Base-by-base conservation (phyloP, 495 filamentous ascomycete species). In the Hypoxylon lienhwacheense region DNA sequence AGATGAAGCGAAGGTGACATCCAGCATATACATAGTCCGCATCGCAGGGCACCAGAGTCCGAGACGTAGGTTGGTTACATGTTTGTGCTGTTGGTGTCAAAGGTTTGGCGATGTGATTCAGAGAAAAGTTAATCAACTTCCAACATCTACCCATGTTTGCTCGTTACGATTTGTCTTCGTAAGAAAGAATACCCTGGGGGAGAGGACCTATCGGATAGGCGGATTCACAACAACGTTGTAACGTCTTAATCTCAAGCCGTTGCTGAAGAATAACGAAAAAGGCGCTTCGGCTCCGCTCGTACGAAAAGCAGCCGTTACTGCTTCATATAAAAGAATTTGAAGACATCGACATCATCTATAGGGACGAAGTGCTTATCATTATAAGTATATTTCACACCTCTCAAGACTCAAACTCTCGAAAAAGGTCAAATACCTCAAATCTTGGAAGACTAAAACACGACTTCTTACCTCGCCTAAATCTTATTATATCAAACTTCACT, bases 221-320 rank as follows among this genome's bases (percentile, higher is more conserved):
- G 4, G 16, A 31, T 11, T 20, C 20, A 15, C 12, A 28, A 48
- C 37, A 36, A 11, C 31, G 6, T 16, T 17, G 14, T 28, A 15
- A 21, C 14, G 10, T 28, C 28, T 10, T 28, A 2, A 37, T 14
- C 24, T 32, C 17, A 22, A 10, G 36, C n/a, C n/a, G 39, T 32
- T 7, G 21, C 19, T 39, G 24, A 20, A 31, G 20, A 14, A 41
- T 41, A 14, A 41, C 34, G 31, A 35, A 22, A 45, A 48, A 59
- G 45, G 49, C 56, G 49, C 39, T 29, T 50, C 56, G 56, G 56
- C 56, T 60, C 56, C 56, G 56, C 40, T 21, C 15, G 22, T n/a
- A 40, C 4, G 26, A 19, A 22, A 20, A 12, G 5, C 10, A 10
- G 8, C 5, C 1, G 10, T 14, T 5, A 20, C 34, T 3, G 25